Evolutionary conservation across 345 rosid species (phyloP).

Genomic region (Gossypium mustelinum): DNA sequence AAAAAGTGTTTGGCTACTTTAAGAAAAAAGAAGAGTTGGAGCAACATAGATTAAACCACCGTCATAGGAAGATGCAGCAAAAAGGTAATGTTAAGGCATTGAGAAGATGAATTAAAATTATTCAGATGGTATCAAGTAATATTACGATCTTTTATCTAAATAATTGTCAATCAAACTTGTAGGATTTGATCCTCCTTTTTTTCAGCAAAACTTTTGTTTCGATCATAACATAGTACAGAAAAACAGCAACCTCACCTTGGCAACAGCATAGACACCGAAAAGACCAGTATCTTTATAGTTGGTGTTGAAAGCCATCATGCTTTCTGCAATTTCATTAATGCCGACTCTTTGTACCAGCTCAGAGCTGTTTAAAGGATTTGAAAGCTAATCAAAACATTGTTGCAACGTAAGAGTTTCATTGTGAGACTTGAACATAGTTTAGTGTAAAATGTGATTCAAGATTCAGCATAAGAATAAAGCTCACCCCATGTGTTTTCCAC

Average conservation of each 20-base stretch:
- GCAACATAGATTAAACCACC: not conserved
- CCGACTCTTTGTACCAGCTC: conserved; percentile 82
- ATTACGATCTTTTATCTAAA: not conserved
- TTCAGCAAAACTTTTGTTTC: not conserved
- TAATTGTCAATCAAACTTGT: not conserved
- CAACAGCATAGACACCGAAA: conserved; percentile 94
- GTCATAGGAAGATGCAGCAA: not conserved
- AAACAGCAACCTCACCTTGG: conserved; percentile 55
- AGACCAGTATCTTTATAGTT: conserved; percentile 99
- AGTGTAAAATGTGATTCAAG: not conserved
- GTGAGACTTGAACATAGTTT: not conserved
- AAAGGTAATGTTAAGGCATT: not conserved
- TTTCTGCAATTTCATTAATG: conserved; percentile 88
- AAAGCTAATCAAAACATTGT: conserved; percentile 19
- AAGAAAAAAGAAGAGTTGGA: not conserved
- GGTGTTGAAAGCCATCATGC: conserved; percentile 97
- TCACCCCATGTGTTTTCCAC: conserved; percentile 99
- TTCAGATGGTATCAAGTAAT: not conserved
- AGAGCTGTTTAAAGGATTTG: conserved; percentile 49
- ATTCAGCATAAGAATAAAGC: conserved; percentile 16
- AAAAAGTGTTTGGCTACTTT: not conserved
- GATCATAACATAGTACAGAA: not conserved
- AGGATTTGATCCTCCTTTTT: not conserved
- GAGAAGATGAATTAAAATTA: not conserved
- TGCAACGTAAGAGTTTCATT: not conserved